phyloP scores from a whole-genome alignment of 2,329 filamentous ascomycete species.

The Cercospora sp. region DNA sequence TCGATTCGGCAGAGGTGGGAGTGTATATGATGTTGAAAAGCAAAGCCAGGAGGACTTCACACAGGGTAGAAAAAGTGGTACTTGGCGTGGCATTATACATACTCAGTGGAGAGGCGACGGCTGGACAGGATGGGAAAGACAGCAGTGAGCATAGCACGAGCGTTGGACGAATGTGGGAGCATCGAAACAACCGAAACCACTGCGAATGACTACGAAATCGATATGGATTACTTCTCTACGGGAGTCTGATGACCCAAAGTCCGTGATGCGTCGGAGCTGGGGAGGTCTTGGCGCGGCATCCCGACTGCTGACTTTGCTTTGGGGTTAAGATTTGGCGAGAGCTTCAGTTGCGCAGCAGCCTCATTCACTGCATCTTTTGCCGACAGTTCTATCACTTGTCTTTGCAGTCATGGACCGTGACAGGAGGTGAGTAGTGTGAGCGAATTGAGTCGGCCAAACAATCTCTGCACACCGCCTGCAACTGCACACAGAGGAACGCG shows the following conservation, averaged over 20 bases:
- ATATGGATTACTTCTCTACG: not conserved
- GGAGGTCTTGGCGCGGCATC: not conserved
- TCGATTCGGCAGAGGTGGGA: not conserved
- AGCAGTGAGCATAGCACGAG: constrained; percentile 1
- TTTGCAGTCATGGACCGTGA: constrained; percentile 40
- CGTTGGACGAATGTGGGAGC: not conserved
- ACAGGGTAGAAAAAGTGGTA: not conserved
- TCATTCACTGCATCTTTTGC: not conserved
- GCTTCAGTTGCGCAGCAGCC: constrained; percentile 2
- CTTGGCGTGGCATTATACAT: not conserved
- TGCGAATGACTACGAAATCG: not conserved
- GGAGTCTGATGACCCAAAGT: not conserved
- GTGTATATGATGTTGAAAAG: constrained; percentile 2
- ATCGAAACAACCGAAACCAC: not conserved
- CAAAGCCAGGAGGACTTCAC: not conserved
- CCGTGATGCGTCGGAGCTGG: constrained; percentile 2
- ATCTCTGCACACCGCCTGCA: not conserved
- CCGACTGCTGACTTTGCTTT: constrained; percentile 4
- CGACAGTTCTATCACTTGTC: not conserved
- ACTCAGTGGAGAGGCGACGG: not conserved
- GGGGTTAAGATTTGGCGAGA: not conserved
- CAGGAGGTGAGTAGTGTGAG: constrained; percentile 43
- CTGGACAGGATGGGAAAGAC: constrained; percentile 1
- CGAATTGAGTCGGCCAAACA: not conserved
- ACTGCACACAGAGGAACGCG: not conserved